Evolutionary conservation across 2,329 filamentous ascomycete genomes (phyloP).

Genomic region (Diaporthe sp.): DNA sequence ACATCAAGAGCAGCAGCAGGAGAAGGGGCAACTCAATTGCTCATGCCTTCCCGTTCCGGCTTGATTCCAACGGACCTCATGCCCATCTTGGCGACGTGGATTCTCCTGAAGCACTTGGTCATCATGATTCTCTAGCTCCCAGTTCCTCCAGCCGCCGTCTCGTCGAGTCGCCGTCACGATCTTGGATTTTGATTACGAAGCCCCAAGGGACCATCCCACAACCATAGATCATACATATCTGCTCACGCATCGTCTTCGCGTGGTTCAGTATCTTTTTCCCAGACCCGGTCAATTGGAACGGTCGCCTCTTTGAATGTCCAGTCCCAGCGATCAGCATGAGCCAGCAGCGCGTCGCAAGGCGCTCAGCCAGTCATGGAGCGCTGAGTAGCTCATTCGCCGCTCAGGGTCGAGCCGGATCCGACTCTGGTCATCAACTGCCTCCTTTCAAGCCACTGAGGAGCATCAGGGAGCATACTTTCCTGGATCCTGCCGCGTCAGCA

Average conservation of each 20-base stretch:
- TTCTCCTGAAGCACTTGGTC: not conserved
- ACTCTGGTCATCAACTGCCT: conserved; percentile 34
- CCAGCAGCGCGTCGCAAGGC: conserved; percentile 45
- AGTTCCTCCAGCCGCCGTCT: not conserved
- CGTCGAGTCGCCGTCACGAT: conserved; percentile 18
- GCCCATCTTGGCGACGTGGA: not conserved
- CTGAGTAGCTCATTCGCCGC: conserved; percentile 52
- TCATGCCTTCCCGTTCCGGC: not conserved
- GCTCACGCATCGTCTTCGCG: conserved; percentile 34
- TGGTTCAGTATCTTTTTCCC: conserved; percentile 38
- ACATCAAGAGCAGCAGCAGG: not conserved
- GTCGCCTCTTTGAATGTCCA: not conserved
- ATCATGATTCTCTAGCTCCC: conserved; percentile 25
- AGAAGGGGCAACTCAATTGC: not conserved
- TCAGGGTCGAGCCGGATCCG: conserved; percentile 45
- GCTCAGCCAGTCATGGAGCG: conserved; percentile 58
- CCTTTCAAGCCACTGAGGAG: conserved; percentile 58
- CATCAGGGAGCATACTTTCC: conserved; percentile 60
- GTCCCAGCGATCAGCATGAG: conserved; percentile 28
- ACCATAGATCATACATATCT: conserved; percentile 38
- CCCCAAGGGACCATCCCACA: not conserved
- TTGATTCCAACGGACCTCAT: not conserved
- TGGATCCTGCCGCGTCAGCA: conserved; percentile 67
- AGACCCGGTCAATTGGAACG: conserved; percentile 17
- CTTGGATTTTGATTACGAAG: conserved; percentile 40